Percentiles rank a stretch among this genome's conserved stretches.
These are phyloP conservation scores for Malus asiatica DNA, from an alignment of 306 rosid genomes.

Conservation along the genomic window DNA sequence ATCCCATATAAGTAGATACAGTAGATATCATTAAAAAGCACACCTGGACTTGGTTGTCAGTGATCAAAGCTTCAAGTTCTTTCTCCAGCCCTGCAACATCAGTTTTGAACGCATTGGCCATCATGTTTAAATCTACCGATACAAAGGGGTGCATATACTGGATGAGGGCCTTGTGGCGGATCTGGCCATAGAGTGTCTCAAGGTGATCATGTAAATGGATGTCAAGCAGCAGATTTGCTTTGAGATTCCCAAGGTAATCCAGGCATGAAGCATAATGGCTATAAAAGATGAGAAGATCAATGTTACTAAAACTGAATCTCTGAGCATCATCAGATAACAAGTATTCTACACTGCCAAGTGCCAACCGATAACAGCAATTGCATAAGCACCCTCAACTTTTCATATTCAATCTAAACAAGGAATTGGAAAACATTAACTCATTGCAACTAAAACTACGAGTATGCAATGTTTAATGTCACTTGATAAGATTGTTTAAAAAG, in stretches of 20 bases:
- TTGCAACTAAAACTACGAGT: background rate
- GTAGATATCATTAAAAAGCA: slow-evolving; percentile 17
- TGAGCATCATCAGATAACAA: background rate
- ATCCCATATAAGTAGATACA: background rate
- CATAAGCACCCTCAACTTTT: background rate
- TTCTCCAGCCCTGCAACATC: slow-evolving; percentile 81
- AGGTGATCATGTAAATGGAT: slow-evolving; percentile 93
- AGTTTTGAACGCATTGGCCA: slow-evolving; percentile 98
- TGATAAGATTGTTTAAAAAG: background rate
- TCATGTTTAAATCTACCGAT: slow-evolving; percentile 80
- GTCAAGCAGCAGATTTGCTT: slow-evolving; percentile 74
- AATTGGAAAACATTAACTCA: background rate
- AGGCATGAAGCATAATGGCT: slow-evolving; percentile 97
- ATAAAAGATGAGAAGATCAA: slow-evolving; percentile 21
- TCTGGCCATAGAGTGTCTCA: slow-evolving; percentile 83
- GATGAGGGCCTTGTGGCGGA: slow-evolving; percentile 93
- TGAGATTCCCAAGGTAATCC: slow-evolving; percentile 93
- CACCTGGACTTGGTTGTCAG: slow-evolving; percentile 94
- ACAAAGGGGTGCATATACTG: slow-evolving; percentile 93
- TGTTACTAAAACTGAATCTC: background rate
- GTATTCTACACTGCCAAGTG: background rate
- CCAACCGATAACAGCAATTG: background rate
- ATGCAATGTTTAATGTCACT: background rate
- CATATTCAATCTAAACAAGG: background rate
- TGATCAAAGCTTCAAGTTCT: slow-evolving; percentile 96